Conservation (phyloP, 805 yeast genomes). For the Kluyveromyces wickerhamii region DNA sequence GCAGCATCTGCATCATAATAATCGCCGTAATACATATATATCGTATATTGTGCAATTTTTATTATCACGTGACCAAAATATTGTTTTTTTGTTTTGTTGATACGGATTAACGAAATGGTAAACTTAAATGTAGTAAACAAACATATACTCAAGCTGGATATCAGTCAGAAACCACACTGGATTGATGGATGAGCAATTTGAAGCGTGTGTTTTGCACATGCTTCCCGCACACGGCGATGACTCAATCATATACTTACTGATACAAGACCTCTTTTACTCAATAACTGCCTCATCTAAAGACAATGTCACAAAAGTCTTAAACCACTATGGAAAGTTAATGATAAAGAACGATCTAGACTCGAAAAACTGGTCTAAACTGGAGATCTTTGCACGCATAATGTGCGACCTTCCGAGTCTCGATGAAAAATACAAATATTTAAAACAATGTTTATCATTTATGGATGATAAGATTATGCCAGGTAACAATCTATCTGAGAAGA, state of each 20-base stretch:
- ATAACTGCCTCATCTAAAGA: conserved; percentile 1
- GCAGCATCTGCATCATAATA: no score
- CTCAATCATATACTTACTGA: background rate
- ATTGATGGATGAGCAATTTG: conserved; percentile 3
- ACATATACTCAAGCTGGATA: no score
- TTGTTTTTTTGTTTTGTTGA: no score
- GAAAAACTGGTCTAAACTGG: conserved; percentile 2
- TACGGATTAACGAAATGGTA: no score
- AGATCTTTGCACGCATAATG: conserved; percentile 1
- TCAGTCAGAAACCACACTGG: no score
- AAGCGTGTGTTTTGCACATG: conserved; percentile 2
- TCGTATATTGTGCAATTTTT: no score
- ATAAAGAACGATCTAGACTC: background rate
- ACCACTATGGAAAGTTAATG: background rate
- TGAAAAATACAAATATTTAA: conserved; percentile 2
- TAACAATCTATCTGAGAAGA: background rate
- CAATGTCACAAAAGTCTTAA: conserved; percentile 1
- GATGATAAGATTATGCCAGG: background rate
- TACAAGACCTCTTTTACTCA: conserved; percentile 3
- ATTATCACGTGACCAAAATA: no score
- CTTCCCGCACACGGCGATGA: background rate
- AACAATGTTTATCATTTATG: conserved; percentile 1
- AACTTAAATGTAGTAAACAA: no score
- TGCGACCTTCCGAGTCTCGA: conserved; percentile 2
- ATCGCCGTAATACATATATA: no score